phyloP scores from a whole-genome alignment of 2,329 filamentous ascomycete genomes.

The Cladosporium sphaerospermum region DNA sequence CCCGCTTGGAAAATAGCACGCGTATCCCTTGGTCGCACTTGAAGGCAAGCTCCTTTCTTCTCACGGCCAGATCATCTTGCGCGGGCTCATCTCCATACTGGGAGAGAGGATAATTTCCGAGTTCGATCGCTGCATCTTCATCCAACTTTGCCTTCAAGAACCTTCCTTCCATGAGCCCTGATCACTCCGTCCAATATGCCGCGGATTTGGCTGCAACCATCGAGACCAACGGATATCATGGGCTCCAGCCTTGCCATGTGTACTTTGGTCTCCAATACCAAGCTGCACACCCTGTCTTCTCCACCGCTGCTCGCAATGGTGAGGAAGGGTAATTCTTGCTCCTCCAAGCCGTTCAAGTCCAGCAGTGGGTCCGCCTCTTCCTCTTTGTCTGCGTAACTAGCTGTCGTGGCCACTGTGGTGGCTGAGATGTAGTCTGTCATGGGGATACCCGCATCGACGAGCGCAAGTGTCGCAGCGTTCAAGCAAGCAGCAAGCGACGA shows the following conservation, averaged over 20 bases:
- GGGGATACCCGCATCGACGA: constrained; percentile 90
- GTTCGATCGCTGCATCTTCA: background rate
- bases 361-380: constrained; percentile 74
- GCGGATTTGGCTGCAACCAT: constrained; percentile 82
- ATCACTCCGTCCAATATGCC: constrained; percentile 76
- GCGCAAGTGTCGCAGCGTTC: constrained; percentile 84
- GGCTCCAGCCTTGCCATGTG: constrained; percentile 76
- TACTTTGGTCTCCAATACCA: constrained; percentile 85
- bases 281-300: constrained; percentile 65
- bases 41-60: no score
- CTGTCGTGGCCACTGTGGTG: constrained; percentile 78
- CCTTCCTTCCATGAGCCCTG: constrained; percentile 59
- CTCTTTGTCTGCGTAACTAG: constrained; percentile 53
- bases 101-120: no score
- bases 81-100: no score
- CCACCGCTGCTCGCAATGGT: constrained; percentile 64
- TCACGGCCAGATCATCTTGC: no score
- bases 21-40: no score
- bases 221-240: constrained; percentile 86
- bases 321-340: constrained; percentile 80
- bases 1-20: no score
- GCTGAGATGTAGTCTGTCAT: constrained; percentile 89
- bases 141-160: constrained; percentile 42
- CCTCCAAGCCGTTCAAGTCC: constrained; percentile 72
- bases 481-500: constrained; percentile 82